Evolutionary conservation across 345 rosid species (phyloP).

Genomic region (Euphorbia tirucalli): DNA sequence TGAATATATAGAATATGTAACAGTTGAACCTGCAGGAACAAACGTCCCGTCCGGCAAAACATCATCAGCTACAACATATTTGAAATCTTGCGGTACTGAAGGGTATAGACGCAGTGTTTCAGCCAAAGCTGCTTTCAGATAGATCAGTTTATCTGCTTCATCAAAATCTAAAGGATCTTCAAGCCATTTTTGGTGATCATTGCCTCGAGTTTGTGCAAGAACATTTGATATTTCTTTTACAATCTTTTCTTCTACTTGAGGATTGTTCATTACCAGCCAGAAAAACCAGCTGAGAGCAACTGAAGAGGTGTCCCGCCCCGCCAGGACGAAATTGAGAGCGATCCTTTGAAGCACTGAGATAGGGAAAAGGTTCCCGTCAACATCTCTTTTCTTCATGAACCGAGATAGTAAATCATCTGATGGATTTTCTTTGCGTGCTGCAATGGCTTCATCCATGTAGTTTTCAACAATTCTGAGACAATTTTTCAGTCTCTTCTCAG

Average conservation of each 20-base stretch:
- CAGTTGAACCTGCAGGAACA: slow-evolving; percentile 81
- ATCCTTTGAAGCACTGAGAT: slow-evolving; percentile 69
- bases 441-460: slow-evolving; percentile 71
- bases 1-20: slow-evolving; percentile 81
- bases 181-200: slow-evolving; percentile 52
- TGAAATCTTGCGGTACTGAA: slow-evolving; percentile 84
- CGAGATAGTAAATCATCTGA: slow-evolving; percentile 85
- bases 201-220: slow-evolving; percentile 64
- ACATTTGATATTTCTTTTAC: slow-evolving; percentile 56
- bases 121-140: slow-evolving; percentile 82
- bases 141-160: slow-evolving; percentile 67
- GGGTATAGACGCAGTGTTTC: slow-evolving; percentile 92
- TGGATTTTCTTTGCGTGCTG: slow-evolving; percentile 59
- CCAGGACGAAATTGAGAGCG: slow-evolving; percentile 87
- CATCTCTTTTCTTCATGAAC: slow-evolving; percentile 75
- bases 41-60: slow-evolving; percentile 70
- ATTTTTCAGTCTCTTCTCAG: slow-evolving; percentile 49
- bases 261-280: slow-evolving; percentile 79
- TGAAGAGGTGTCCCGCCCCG: slow-evolving; percentile 91
- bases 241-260: slow-evolving; percentile 59
- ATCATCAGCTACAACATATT: slow-evolving; percentile 69
- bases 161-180: slow-evolving; percentile 73
- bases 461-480: slow-evolving; percentile 58
- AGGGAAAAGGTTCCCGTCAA: slow-evolving; percentile 53
- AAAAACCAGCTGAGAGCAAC: slow-evolving; percentile 95